Percentiles rank a stretch among this genome's conserved stretches.
These are phyloP conservation scores for Fusarium sambucinum DNA, from an alignment of 2,329 filamentous ascomycete species.

Conservation along the genomic window DNA sequence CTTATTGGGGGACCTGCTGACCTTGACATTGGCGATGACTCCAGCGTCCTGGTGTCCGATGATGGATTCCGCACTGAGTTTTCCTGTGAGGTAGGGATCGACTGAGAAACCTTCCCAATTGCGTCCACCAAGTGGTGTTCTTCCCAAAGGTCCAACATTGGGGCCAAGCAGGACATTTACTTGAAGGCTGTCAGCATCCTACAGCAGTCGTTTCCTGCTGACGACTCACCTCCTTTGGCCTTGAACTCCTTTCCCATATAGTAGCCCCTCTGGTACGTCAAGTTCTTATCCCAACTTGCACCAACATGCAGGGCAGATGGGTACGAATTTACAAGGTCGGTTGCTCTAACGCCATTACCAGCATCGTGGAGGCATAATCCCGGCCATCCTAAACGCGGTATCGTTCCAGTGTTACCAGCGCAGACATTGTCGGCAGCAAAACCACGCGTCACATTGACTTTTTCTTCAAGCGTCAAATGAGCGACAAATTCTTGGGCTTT, in stretches of 20 bases:
- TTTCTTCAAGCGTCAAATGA: conserved; percentile 75
- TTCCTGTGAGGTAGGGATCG: conserved; percentile 78
- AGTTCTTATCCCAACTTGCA: conserved; percentile 65
- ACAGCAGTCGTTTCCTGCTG: accelerated
- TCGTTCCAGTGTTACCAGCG: conserved; percentile 60
- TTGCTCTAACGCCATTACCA: conserved; percentile 61
- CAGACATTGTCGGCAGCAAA: conserved; percentile 67
- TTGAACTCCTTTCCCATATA: conserved; percentile 70
- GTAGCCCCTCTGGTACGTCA: conserved; percentile 64
- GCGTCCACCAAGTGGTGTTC: conserved; percentile 76
- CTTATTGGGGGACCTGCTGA: conserved; percentile 4
- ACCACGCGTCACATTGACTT: conserved; percentile 64
- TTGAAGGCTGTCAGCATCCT: conserved; percentile 8
- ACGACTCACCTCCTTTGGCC: conserved; percentile 65
- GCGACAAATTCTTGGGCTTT: conserved; percentile 68
- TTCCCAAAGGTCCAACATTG: conserved; percentile 76
- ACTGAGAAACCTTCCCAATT: conserved; percentile 82
- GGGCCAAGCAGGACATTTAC: conserved; percentile 79
- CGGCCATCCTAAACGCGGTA: conserved; percentile 60
- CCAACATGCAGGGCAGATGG: conserved; percentile 62
- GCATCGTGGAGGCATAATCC: conserved; percentile 64
- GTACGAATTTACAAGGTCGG: conserved; percentile 63
- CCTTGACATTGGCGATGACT: conserved; percentile 81
- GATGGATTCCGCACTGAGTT: conserved; percentile 77
- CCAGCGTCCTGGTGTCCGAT: conserved; percentile 81